Evolutionary conservation across 108 stramenopile species (phyloP), one percentile per base, ranked within the genome.

Genomic region (Cyclotella baltica): DNA sequence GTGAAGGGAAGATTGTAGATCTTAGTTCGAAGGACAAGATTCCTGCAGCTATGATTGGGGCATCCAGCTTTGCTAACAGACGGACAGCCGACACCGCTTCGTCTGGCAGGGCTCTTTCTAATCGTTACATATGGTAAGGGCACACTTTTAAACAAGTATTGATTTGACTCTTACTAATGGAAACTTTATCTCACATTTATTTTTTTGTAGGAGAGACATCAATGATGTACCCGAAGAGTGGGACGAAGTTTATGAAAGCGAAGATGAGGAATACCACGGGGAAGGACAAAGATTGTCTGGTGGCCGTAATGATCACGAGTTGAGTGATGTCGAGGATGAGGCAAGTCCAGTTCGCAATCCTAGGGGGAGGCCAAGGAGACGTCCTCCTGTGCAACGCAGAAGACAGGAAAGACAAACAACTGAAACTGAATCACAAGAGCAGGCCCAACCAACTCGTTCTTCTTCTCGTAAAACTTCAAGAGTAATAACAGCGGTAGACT

Each of bases 231-330:
- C 70, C 11, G 80, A 85, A 34, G 83, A 88, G 43, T 87, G 87
- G 18, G 74, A 77, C 16, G 86, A 86, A 40, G 78, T 77, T 13
- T 73, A 79, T 22, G 88, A 92, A 28, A 76, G 80, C 4, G 84
- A 88, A 43, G 91, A 89, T 55, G 88, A 91, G 74, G 90, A 91
- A 40, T 89, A 83, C 55, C 65, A 83, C 18, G 68, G 79, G 38
- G 70, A 62, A 19, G 76, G 69, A 28, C 52, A 52, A 55, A 31
- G 61, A 57, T 57, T 67, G 51, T 70, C 81, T 40, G 37, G 65
- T 27, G 78, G 73, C n/a, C 57, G 63, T 25, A 72, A 85, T 8
- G 74, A 51, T 27, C 73, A 81, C 28, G 16, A 47, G 34, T 57
- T 29, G 20, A 67, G 40, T 57, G 62, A 9, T 25, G 76, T 56